Base-by-base conservation (phyloP, 495 filamentous ascomycete genomes). In the Cenococcum geophilum region DNA sequence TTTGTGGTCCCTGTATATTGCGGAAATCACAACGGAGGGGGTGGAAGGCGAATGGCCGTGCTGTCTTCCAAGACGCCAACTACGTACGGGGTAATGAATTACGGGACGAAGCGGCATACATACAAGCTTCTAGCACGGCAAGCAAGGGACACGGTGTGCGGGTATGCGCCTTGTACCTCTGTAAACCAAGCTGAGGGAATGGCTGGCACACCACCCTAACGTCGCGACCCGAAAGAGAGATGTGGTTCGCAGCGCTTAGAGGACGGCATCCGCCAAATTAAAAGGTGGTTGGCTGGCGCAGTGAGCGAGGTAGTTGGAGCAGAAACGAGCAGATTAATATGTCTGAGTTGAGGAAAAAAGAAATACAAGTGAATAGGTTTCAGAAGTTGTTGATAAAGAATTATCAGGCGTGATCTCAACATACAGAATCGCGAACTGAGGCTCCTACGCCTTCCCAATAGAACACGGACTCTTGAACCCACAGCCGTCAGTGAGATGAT, bases 241-340 rank as follows among this genome's bases (percentile, higher is more conserved):
- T 45, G 11, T 45, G 40, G 18, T 45, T 45, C 18, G 40, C 40
- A 16, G 40, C 14, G 40, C 40, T 18, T 14, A 18, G 40, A 10
- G 12, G 40, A 45, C 14, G 12, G 12, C 11, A 14, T 14, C 20
- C 20, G 12, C 21, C 14, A 34, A 21, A 49, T 35, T 25, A 5
- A 35, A 35, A 49, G 50, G 32, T 64, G 55, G 49, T 53, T 34
- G 14, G 58, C 51, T 35, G 58, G 23, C 10, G 37, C 4, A 18
- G 40, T n/a, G 16, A 37, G 18, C 3, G 54, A 53, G 42, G 21
- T 8, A 40, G 42, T 21, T n/a, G 40, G 59, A 52, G 63, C 54
- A 50, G 25, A 45, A 59, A 62, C 35, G 64, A 67, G 64, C 60
- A 67, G 55, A 57, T 66, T 66, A 66, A 58, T 32, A 58, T 45